Base-by-base conservation (phyloP, 2,329 filamentous ascomycete genomes). In the Aureobasidium sp. region DNA sequence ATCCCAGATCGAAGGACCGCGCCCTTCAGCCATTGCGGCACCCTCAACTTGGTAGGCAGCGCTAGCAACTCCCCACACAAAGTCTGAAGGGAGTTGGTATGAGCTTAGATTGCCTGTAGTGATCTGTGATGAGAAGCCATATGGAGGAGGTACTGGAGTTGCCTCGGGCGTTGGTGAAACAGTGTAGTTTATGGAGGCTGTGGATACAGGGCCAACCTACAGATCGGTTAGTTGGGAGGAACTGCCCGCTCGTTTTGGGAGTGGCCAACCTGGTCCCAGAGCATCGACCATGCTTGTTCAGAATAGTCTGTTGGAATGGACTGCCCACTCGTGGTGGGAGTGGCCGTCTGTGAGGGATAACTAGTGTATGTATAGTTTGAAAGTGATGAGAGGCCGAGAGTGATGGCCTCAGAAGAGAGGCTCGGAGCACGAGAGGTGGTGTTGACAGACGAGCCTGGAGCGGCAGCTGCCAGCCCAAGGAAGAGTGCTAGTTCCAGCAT, bases 21-120 rank as follows among this genome's bases (percentile, higher is more conserved):
- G 65, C 11, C 71, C 71, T 54, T 72, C 70, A 25, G 63, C 67
- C 34, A 65, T 66, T 3, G 66, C 66, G 15, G 67, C 70, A 21
- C 70, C 71, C 62, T 57, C 72, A 39, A 73, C 67, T 59, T 74
- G 72, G 58, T 65, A 72, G 2, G 72, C 70, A 34, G 69, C 67
- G 29, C 67, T 67, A 13, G 71, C 76, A 11, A 71, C 69, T 10
- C 71, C 71, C 74, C 73, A 77, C 47, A 72, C 64, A 55, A 79
- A 78, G 63, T 76, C 70, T 5, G 63, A 62, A 3, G 73, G 73
- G 1, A 77, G 67, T 13, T 67, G 34, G 47, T 61, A 61, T 16
- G 58, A 61, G 47, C 58, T 61, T 25, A 61, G 29, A 25, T 61
- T 61, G 1, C 58, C 58, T 3, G 47, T 61, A 15, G 58, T 61